Conservation (phyloP, 208 protist genomes). For the Acanthamoeba lugdunensis region DNA sequence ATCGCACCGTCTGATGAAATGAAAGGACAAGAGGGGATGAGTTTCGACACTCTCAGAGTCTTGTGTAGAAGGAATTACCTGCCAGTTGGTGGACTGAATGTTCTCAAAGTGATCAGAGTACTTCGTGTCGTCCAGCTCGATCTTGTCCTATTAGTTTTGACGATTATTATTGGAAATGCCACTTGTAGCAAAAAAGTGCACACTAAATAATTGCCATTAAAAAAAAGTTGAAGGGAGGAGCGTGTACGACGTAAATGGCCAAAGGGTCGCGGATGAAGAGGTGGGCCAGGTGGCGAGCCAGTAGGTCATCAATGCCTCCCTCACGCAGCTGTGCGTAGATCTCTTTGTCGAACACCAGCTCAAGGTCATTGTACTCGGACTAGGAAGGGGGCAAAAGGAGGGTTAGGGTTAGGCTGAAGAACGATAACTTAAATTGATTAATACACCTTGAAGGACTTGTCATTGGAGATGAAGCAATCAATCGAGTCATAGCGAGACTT, state of each 20-base stretch:
- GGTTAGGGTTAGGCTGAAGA: no score
- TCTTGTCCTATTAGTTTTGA: constrained; percentile 86
- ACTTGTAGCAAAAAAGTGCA: no score
- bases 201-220: no score
- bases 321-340: constrained; percentile 78
- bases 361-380: constrained; percentile 90
- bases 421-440: no score
- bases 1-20: constrained; percentile 93
- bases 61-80: no score
- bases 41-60: no score
- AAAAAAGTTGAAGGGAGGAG: background rate
- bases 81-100: constrained; percentile 98
- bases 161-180: no score
- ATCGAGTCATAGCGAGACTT: constrained; percentile 97
- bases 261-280: constrained; percentile 98
- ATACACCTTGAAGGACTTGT: constrained; percentile 87
- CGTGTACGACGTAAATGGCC: constrained; percentile 90
- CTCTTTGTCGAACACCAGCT: constrained; percentile 79
- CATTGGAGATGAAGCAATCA: constrained; percentile 91
- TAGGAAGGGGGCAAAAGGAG: no score
- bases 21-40: no score
- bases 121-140: constrained; percentile 92
- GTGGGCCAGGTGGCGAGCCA: constrained; percentile 96
- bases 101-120: constrained; percentile 98
- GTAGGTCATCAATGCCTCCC: constrained; percentile 91